These are phyloP conservation scores for Ophiocordyceps robertsii DNA, from an alignment of 2,329 filamentous ascomycete species.

Conservation along the genomic window DNA sequence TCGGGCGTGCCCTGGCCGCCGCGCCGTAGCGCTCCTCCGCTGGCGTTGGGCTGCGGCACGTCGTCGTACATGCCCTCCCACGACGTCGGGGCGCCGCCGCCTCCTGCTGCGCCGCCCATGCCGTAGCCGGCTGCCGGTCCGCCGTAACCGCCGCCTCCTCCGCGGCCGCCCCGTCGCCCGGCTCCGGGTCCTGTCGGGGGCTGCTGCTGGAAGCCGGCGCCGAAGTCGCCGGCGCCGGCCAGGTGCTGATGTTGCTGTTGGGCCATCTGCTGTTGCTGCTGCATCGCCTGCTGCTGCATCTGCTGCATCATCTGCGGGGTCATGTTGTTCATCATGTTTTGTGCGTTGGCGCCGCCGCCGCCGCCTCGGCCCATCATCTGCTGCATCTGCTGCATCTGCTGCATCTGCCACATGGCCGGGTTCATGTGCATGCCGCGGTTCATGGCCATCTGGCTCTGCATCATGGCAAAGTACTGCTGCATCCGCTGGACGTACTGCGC, in stretches of 20 bases:
- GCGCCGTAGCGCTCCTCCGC: slow-evolving; percentile 26
- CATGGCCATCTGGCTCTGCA: slow-evolving; percentile 89
- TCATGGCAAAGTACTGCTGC: slow-evolving; percentile 93
- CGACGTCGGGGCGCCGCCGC: slow-evolving; percentile 56
- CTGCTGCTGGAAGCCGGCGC: slow-evolving; percentile 34
- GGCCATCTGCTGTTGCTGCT: slow-evolving; percentile 21
- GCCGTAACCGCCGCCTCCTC: slow-evolving; percentile 4
- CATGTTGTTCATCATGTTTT: slow-evolving; percentile 29
- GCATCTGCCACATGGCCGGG: slow-evolving; percentile 64
- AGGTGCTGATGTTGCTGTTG: slow-evolving; percentile 5
- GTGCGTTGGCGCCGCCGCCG: slow-evolving; percentile 13
- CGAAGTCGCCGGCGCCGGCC: slow-evolving; percentile 14
- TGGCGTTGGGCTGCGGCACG: slow-evolving; percentile 66
- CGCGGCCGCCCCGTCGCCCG: slow-evolving; percentile 7
- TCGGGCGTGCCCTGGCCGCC: slow-evolving; percentile 26
- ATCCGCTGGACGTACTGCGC: slow-evolving; percentile 97
- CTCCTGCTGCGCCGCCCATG: slow-evolving; percentile 22
- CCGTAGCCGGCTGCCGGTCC: slow-evolving; percentile 15
- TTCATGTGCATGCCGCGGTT: slow-evolving; percentile 61
- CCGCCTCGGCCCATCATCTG: slow-evolving; percentile 33
- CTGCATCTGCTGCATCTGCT: slow-evolving; percentile 62
- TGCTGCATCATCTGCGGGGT: slow-evolving; percentile 46
- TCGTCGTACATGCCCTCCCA: slow-evolving; percentile 99
- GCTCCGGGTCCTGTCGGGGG: slow-evolving; percentile 17
- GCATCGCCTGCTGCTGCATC: slow-evolving; percentile 34